Percentiles rank a stretch among this genome's conserved stretches.
Conservation (phyloP, 2,329 filamentous ascomycete genomes). For the Didymella glomerata region DNA sequence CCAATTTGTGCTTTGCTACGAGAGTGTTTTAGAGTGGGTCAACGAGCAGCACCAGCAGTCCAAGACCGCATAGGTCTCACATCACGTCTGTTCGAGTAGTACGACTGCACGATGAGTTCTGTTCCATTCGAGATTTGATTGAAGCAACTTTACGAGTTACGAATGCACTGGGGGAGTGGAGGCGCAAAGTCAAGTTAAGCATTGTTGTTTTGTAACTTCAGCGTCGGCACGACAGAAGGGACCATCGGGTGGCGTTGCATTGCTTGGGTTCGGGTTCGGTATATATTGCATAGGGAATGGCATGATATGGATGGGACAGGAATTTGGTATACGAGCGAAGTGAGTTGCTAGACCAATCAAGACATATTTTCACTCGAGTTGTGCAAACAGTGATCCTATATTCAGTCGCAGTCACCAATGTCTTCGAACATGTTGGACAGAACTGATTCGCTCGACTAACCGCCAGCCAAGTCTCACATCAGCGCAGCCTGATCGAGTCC, state of each 20-base stretch:
- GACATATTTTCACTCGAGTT: not conserved
- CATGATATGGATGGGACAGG: not conserved
- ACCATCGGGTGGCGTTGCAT: slow-evolving; percentile 19
- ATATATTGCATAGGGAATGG: slow-evolving; percentile 13
- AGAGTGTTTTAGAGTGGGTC: slow-evolving; percentile 91
- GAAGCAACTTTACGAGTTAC: slow-evolving; percentile 10
- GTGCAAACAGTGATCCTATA: too few species aligned
- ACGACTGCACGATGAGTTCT: not conserved
- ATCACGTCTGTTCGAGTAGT: not conserved
- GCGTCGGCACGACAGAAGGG: not conserved
- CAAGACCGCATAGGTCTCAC: slow-evolving; percentile 4
- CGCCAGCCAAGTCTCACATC: too few species aligned
- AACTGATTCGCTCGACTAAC: too few species aligned
- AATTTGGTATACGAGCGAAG: not conserved
- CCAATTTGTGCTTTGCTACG: slow-evolving; percentile 96
- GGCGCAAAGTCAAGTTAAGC: slow-evolving; percentile 14
- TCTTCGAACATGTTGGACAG: too few species aligned
- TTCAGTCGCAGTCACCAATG: too few species aligned
- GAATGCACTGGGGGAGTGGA: slow-evolving; percentile 12
- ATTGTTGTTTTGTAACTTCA: slow-evolving; percentile 3
- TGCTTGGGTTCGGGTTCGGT: slow-evolving; percentile 4
- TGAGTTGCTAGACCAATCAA: slow-evolving; percentile 10
- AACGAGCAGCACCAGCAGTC: slow-evolving; percentile 52
- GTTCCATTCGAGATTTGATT: not conserved
- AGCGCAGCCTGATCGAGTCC: too few species aligned